phyloP scores from a whole-genome alignment of 768 basidiomycete species.

The Mycena indigotica region DNA sequence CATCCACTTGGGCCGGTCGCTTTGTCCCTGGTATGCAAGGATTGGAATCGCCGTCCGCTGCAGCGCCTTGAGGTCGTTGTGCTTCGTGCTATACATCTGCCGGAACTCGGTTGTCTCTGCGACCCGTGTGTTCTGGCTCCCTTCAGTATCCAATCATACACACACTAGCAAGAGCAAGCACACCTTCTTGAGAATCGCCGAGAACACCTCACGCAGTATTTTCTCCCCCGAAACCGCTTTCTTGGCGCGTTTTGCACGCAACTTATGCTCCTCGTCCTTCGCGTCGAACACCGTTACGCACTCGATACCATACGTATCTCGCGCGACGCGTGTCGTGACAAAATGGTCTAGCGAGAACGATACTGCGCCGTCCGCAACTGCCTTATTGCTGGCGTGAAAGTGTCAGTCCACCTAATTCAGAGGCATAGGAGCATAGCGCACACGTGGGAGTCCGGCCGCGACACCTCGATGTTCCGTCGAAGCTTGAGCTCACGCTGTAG shows the following conservation, averaged over 20 bases:
- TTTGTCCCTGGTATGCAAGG: neutral
- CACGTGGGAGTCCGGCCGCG: slow-evolving; percentile 49
- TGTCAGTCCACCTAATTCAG: neutral
- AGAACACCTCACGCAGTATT: neutral
- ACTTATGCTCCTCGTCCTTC: neutral
- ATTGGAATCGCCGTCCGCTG: neutral
- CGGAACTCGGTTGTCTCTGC: neutral
- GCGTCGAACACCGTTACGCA: slow-evolving; percentile 35
- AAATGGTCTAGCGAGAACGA: slow-evolving; percentile 19
- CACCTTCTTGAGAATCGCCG: neutral
- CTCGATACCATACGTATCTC: slow-evolving; percentile 32
- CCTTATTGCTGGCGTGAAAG: slow-evolving; percentile 13
- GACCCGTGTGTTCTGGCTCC: neutral
- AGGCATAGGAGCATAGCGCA: slow-evolving; percentile 35
- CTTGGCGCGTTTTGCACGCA: neutral
- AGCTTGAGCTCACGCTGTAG: slow-evolving; percentile 39
- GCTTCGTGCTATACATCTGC: neutral
- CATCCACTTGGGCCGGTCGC: neutral
- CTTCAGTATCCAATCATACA: neutral
- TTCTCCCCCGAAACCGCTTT: neutral
- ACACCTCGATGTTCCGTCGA: slow-evolving; percentile 34
- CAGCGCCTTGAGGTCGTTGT: neutral
- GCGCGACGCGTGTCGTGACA: neutral
- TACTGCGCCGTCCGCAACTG: slow-evolving; percentile 19
- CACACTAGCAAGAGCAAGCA: neutral